Evolutionary conservation across 139 green algal genomes (phyloP).

Genomic region (Tetraselmis chui): DNA sequence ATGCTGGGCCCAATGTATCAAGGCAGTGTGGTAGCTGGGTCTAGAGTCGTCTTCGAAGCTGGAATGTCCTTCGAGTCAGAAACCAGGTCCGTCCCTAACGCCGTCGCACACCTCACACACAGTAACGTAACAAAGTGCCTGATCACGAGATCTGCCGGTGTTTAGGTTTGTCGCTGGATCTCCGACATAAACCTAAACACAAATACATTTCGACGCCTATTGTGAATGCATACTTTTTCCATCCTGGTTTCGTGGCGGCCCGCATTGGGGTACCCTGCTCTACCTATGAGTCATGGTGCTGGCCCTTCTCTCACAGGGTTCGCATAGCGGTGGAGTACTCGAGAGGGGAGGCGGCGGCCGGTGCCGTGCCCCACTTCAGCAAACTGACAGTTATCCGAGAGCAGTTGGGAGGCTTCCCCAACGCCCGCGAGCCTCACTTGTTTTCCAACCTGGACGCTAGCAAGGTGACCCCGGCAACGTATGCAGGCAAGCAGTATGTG

Average conservation of each 20-base stretch:
- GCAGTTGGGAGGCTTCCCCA: neutral
- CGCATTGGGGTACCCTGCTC: neutral
- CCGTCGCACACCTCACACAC: neutral
- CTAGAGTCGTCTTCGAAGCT: neutral
- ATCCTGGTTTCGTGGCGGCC: neutral
- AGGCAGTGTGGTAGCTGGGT: neutral
- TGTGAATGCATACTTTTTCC: no score
- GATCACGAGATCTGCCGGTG: neutral
- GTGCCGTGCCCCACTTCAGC: neutral
- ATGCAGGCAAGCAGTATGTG: neutral
- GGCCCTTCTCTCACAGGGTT: neutral
- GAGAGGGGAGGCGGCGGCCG: neutral
- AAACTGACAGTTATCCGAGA: neutral
- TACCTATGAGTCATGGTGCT: neutral
- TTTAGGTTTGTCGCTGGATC: no score
- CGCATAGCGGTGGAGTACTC: neutral
- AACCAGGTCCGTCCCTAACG: neutral
- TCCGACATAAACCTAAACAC: no score
- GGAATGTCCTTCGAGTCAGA: neutral
- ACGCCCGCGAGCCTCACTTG: neutral
- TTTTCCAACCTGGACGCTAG: neutral
- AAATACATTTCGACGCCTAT: no score
- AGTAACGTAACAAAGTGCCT: neutral
- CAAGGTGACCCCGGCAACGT: neutral
- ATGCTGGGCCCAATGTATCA: neutral